Evolutionary conservation across 768 basidiomycete genomes (phyloP).

Genomic region (Amanita polypyramis): DNA sequence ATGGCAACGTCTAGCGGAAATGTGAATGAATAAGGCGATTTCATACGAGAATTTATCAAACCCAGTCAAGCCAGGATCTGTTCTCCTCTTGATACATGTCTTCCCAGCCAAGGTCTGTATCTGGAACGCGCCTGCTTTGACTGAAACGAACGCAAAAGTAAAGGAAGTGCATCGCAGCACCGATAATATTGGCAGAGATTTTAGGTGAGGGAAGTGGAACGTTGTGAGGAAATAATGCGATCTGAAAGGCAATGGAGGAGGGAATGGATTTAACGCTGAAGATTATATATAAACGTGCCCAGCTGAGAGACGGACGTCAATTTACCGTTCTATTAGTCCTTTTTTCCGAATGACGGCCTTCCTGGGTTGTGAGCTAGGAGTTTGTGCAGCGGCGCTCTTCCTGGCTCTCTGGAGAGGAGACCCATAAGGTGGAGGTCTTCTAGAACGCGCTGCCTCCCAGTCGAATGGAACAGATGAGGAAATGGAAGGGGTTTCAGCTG

Average conservation of each 20-base stretch:
- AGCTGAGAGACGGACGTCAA: not conserved
- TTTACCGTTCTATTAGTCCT: conserved; percentile 50
- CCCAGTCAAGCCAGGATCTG: conserved; percentile 75
- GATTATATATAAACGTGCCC: conserved; percentile 8
- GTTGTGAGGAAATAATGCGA: conserved; percentile 78
- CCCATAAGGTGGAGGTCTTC: conserved; percentile 62
- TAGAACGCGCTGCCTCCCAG: conserved; percentile 75
- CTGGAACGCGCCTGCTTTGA: conserved; percentile 43
- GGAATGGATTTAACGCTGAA: conserved; percentile 54
- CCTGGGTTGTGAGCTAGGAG: conserved; percentile 28
- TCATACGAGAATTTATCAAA: conserved; percentile 21
- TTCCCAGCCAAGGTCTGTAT: conserved; percentile 71
- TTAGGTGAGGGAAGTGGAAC: conserved; percentile 59
- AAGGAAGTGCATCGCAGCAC: conserved; percentile 52
- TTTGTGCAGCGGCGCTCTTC: conserved; percentile 25
- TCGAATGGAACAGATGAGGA: conserved; percentile 75
- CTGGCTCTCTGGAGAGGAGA: conserved; percentile 43
- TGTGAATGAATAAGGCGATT: conserved; percentile 5
- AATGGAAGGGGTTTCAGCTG: conserved; percentile 57
- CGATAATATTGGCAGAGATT: conserved; percentile 57
- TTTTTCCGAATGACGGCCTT: conserved; percentile 57
- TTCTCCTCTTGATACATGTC: conserved; percentile 63
- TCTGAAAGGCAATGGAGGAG: conserved; percentile 63
- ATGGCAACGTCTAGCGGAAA: conserved; percentile 46
- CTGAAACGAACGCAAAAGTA: conserved; percentile 58